Evolutionary conservation across 345 rosid species (phyloP), one percentile per base, ranked within the genome.

Genomic region (Citrus sp.): DNA sequence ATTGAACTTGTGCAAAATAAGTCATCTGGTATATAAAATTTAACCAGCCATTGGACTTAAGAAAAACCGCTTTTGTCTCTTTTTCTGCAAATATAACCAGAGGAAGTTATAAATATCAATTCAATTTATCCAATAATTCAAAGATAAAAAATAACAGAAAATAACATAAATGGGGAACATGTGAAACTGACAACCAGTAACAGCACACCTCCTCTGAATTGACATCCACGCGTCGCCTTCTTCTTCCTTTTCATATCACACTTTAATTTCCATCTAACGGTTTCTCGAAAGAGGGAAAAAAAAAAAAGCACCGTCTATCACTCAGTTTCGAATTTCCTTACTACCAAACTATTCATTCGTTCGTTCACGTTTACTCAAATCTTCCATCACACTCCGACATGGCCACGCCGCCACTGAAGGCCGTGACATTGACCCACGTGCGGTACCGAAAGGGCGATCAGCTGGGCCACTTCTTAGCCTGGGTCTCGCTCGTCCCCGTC

Each of bases 401-500:
- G 81, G 10, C 61, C 40, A 18, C 70, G 27, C 70, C 79, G 60
- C 68, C 78, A 2, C 83, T 89, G 7, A 92, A 92, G 73, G 99
- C 99, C 62, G 92, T 96, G 51, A 94, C 97, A 0, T 81, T 90
- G n/a, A 92, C 98, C 8, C 97, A 92, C 83, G 97, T 96, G 64
- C 88, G 99, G 3, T 96, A 94, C 88, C 87, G 67, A 8, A 87
- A 84, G 38, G 98, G 97, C 13, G 98, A 96, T 58, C 91, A 38
- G 49, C 72, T 96, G 19, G 98, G 98, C 38, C 93, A 90, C 68
- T 92, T 94, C 85, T 90, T 96, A 12, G 98, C 95, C 6, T 96
- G 98, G 97, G 81, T 94, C 82, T 96, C 99, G 0, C 94, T 96
- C 24, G 87, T 92, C 35, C 98, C 98, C 0, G 94, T 94, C 74